Evolutionary conservation across 2,329 filamentous ascomycete genomes (phyloP).

Genomic region (Fonsecaea erecta): DNA sequence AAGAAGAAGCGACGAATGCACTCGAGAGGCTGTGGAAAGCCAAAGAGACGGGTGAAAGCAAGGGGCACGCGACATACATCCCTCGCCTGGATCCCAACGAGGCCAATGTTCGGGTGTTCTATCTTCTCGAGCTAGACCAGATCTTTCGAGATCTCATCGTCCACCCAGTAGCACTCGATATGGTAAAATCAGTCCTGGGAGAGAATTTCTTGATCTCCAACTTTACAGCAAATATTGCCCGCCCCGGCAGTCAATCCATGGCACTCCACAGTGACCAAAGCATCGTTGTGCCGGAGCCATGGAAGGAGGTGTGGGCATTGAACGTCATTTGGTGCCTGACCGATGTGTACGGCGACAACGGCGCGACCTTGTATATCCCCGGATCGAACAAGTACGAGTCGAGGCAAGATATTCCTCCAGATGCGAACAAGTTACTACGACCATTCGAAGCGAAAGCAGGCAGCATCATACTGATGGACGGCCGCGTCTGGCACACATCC

Average conservation of each 20-base stretch:
- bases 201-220: slow-evolving; percentile 43
- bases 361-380: slow-evolving; percentile 35
- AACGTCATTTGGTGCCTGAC: slow-evolving; percentile 44
- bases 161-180: slow-evolving; percentile 39
- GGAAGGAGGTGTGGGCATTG: slow-evolving; percentile 36
- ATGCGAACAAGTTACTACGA: slow-evolving; percentile 40
- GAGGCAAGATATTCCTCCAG: slow-evolving; percentile 14
- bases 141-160: slow-evolving; percentile 41
- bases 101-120: slow-evolving; percentile 42
- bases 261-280: slow-evolving; percentile 44
- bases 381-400: slow-evolving; percentile 25
- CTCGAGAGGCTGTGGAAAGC: slow-evolving; percentile 40
- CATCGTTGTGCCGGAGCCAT: slow-evolving; percentile 43
- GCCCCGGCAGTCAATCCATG: slow-evolving; percentile 42
- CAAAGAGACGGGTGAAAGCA: slow-evolving; percentile 35
- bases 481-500: slow-evolving; percentile 44
- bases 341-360: slow-evolving; percentile 41
- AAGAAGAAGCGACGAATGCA: slow-evolving; percentile 30
- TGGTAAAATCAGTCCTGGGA: slow-evolving; percentile 41
- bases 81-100: slow-evolving; percentile 41
- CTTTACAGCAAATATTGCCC: slow-evolving; percentile 46
- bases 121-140: slow-evolving; percentile 41
- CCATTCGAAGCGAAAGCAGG: slow-evolving; percentile 44
- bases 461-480: slow-evolving; percentile 43
- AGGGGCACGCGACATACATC: slow-evolving; percentile 39